Evolutionary conservation across 495 filamentous ascomycete species (phyloP).

Genomic region (Rhypophila decipiens): DNA sequence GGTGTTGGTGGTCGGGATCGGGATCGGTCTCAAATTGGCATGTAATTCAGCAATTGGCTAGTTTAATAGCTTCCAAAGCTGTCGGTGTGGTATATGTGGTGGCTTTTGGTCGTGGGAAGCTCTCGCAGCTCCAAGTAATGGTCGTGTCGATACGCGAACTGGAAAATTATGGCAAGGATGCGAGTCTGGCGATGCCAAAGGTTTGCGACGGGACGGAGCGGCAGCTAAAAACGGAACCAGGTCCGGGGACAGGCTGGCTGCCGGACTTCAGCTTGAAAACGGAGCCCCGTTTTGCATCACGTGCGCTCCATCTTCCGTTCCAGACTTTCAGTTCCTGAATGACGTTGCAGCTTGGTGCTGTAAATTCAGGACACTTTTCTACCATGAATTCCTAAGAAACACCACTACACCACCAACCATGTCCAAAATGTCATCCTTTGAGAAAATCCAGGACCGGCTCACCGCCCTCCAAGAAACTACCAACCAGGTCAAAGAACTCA

Average conservation of each 20-base stretch:
- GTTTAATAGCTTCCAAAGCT: too few relatives aligned
- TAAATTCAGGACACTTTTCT: not conserved
- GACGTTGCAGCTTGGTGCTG: conserved; percentile 2
- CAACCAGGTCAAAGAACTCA: conserved; percentile 63
- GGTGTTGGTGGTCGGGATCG: too few relatives aligned
- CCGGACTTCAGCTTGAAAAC: too few relatives aligned
- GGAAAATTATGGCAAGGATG: conserved; percentile 1
- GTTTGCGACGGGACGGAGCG: not conserved
- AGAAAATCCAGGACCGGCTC: conserved; percentile 60
- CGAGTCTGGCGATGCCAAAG: not conserved
- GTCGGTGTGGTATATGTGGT: too few relatives aligned
- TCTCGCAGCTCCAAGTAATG: too few relatives aligned
- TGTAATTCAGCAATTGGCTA: too few relatives aligned
- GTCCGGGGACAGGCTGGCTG: too few relatives aligned
- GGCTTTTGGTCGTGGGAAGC: too few relatives aligned
- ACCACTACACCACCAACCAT: not conserved
- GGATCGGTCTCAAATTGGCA: too few relatives aligned
- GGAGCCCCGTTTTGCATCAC: too few relatives aligned
- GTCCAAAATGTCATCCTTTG: conserved; percentile 25
- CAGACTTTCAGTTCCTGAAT: not conserved
- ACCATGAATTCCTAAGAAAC: not conserved
- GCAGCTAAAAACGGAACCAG: too few relatives aligned
- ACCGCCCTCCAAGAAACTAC: conserved; percentile 62
- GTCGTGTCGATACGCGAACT: too few relatives aligned
- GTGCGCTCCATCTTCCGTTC: not conserved